Percentiles rank a stretch among this genome's conserved stretches.
Conservation (phyloP, 208 protist species). For the Leishmania martiniquensis region DNA sequence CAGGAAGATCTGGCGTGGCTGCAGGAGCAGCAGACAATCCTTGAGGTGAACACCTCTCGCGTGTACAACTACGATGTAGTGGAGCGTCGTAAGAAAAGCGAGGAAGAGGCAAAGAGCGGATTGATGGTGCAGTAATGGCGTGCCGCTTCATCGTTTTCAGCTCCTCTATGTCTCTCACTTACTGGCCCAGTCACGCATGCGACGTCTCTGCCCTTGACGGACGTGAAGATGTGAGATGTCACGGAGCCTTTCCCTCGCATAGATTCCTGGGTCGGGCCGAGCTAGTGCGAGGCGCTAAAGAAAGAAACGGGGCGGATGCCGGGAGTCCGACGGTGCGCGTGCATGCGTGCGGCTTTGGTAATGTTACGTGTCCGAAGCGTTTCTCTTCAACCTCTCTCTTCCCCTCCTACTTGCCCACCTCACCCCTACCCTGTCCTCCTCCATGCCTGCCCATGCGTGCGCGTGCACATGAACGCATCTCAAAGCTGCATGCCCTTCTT, state of each 20-base stretch:
- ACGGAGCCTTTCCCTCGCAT: background rate
- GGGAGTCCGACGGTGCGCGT: background rate
- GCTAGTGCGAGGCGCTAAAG: background rate
- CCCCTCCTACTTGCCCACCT: no score
- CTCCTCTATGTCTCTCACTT: background rate
- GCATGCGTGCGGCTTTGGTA: background rate
- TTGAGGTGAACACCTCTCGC: slow-evolving; percentile 95
- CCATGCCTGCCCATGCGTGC: background rate
- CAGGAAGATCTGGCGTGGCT: slow-evolving; percentile 96
- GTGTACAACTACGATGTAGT: slow-evolving; percentile 96
- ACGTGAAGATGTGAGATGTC: background rate
- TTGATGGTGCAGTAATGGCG: background rate
- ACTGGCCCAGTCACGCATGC: no score
- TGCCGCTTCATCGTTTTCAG: background rate
- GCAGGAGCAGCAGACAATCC: slow-evolving; percentile 96
- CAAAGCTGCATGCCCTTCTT: background rate
- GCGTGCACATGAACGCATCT: background rate
- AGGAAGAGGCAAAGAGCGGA: slow-evolving; percentile 30
- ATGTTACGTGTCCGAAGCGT: background rate
- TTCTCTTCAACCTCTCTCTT: no score
- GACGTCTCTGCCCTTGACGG: background rate
- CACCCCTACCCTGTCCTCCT: background rate
- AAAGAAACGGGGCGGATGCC: background rate
- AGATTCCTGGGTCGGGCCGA: background rate
- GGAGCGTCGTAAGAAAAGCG: slow-evolving; percentile 65